phyloP scores from a whole-genome alignment of 228 moss, liverwort and hornwort species.

The Sphagnum magellanicum region DNA sequence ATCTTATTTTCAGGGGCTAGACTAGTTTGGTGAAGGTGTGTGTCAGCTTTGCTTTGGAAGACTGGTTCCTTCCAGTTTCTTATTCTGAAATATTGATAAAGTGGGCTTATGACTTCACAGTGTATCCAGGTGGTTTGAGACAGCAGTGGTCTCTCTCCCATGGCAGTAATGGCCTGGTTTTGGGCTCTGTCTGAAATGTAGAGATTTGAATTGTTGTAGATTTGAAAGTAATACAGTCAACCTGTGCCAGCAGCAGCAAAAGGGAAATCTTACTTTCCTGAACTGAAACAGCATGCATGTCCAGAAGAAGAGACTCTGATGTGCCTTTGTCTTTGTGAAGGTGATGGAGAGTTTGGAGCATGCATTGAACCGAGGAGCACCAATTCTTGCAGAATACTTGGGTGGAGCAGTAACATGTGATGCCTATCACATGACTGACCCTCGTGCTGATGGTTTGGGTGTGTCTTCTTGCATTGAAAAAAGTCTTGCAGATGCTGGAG shows the following conservation, averaged over 20 bases:
- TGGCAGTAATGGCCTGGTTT: not conserved
- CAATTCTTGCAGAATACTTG: conserved; percentile 81
- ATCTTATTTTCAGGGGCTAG: too few species aligned
- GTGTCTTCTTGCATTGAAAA: conserved; percentile 83
- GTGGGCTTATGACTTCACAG: too few species aligned
- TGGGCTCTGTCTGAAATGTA: not conserved
- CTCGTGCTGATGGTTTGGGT: conserved; percentile 88
- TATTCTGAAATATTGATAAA: too few species aligned
- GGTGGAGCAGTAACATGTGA: conserved; percentile 95
- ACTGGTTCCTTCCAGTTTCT: too few species aligned
- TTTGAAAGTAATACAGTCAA: not conserved
- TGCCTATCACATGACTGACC: conserved; percentile 98
- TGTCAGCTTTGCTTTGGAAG: too few species aligned
- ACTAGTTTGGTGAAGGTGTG: too few species aligned
- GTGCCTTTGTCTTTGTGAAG: conserved; percentile 17
- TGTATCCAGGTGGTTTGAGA: too few species aligned
- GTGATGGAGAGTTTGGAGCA: conserved; percentile 96
- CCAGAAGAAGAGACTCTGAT: not conserved
- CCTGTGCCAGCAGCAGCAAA: not conserved
- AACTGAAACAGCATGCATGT: not conserved
- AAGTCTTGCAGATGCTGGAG: conserved; percentile 85
- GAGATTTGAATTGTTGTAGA: not conserved
- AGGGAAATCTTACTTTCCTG: not conserved
- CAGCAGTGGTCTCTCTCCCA: not conserved
- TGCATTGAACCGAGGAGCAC: conserved; percentile 83